Evolutionary conservation across 2,329 filamentous ascomycete species (phyloP), one percentile per base, ranked within the genome.

Genomic region (Colletotrichum sp.): DNA sequence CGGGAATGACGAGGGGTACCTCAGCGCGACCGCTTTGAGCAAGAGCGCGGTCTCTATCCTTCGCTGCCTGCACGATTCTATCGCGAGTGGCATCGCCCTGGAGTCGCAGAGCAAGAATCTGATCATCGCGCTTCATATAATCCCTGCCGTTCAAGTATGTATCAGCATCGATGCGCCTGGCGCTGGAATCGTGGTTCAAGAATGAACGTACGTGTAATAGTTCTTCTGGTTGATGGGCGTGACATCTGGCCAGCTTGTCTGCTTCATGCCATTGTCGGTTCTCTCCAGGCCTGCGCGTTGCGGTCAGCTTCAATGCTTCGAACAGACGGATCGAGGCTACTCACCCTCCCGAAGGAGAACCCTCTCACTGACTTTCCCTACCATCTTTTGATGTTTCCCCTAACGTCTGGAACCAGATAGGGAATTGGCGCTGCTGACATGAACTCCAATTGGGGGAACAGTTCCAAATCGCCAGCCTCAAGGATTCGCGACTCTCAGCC

Each of bases 191-290:
- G 30, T 7, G 18, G 4, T 18, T 28, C 9, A 24, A 6, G 8
- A 12, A 43, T 8, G 5, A 9, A 36, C 93, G 77, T 90, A 97
- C 95, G 96, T 98, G 85, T 98, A 98, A 86, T 99, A 99, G 85
- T 99, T 99, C 88, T 99, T 99, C 85, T 99, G 97, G 84, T 99
- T 99, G 86, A 99, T 99, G 81, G 97, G 95, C 59, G 92, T 90
- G 74, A 98, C 93, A 82, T 97, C 94, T 12, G 97, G 96, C 96
- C 97, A 99, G 84, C 91, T 98, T 64, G 96, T 95, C 82, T 97
- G 92, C 83, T 96, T 97, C 94, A 99, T 96, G 86, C 96, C 96
- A 91, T 99, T 99, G 88, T 99, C 97, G 76, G 97, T 99, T 83
- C 96, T 92, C 87, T 98, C 95, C 78, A 99, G 92, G 79, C 97